Percentiles rank a stretch among this genome's conserved stretches.
phyloP scores from a whole-genome alignment of 163 green algal genomes.

The Botryococcus braunii region DNA sequence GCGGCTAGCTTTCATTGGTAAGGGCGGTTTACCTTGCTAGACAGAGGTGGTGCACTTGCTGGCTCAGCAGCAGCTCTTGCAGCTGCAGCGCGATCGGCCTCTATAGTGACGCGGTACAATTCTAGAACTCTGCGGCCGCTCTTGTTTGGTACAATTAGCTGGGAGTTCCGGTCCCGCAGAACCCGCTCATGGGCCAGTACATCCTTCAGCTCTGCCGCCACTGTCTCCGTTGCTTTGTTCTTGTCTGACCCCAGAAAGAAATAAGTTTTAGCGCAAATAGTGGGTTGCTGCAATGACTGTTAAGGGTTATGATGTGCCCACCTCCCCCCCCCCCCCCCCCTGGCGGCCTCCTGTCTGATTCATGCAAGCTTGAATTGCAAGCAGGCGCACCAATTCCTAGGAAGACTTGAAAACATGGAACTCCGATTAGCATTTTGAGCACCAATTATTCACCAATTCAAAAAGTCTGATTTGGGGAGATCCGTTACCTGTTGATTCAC shows the following conservation, averaged over 20 bases:
- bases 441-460: no score
- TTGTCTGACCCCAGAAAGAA: no score
- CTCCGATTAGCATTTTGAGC: no score
- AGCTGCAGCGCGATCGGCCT: neutral
- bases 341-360: neutral
- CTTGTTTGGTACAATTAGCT: conserved; percentile 54
- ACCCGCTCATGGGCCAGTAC: conserved; percentile 45
- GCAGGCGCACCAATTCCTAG: neutral
- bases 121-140: conserved; percentile 47
- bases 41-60: no score
- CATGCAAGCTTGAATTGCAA: neutral
- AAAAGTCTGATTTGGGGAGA: no score
- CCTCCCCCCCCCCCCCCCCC: neutral
- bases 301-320: conserved; percentile 1
- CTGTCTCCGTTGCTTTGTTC: conserved; percentile 1
- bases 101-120: conserved; percentile 1
- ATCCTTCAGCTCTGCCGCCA: conserved; percentile 13
- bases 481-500: neutral
- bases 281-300: neutral
- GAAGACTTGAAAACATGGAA: no score
- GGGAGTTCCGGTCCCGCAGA: conserved; percentile 65
- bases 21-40: no score
- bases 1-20: no score
- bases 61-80: neutral
- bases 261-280: no score